Evolutionary conservation across 768 basidiomycete genomes (phyloP), one percentile per base, ranked within the genome.

Genomic region (Kwoniella sp.): DNA sequence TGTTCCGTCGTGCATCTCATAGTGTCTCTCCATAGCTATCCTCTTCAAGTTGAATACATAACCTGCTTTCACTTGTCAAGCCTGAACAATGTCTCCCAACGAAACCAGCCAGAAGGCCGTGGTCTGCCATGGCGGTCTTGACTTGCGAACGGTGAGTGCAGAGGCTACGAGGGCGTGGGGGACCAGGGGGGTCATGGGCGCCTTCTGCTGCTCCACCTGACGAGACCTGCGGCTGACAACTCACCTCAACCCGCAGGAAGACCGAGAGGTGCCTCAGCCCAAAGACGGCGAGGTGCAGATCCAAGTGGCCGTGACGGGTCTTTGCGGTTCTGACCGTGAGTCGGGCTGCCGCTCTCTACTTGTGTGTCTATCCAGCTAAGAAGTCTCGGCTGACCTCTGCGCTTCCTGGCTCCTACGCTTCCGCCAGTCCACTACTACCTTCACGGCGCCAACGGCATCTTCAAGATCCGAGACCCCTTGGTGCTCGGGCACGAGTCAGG

Each of bases 401-500:
- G 10, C 23, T 17, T 17, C 9, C 10, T 31, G 5, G 27, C 25
- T 14, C 29, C 28, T 15, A 10, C n/a, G 5, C 25, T 46, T 19
- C 15, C 45, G 9, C 45, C 31, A 92, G 89, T 92, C 9, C 92
- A 95, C 75, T 95, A 96, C 77, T 95, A 87, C 76, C 73, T 78
- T 27, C 84, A 90, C 63, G 90, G 87, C 19, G 82, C 88, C 36
- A 98, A 95, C 73, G 92, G 91, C 41, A 88, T 89, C 73, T 95
- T 92, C 76, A 85, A 83, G 44, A 79, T 95, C 57, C 85, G 83
- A 55, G 79, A 83, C 5, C 91, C 92, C 3, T 82, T 96, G 53
- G 85, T 91, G 39, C 85, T 98, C 27, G 93, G 92, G 22, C 92
- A 96, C 75, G 92, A 96, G 78, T 80, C 90, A 0, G 83, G 88